These are phyloP conservation scores for Juglanconis oblonga DNA, from an alignment of 2,329 filamentous ascomycete genomes.

Conservation along the genomic window DNA sequence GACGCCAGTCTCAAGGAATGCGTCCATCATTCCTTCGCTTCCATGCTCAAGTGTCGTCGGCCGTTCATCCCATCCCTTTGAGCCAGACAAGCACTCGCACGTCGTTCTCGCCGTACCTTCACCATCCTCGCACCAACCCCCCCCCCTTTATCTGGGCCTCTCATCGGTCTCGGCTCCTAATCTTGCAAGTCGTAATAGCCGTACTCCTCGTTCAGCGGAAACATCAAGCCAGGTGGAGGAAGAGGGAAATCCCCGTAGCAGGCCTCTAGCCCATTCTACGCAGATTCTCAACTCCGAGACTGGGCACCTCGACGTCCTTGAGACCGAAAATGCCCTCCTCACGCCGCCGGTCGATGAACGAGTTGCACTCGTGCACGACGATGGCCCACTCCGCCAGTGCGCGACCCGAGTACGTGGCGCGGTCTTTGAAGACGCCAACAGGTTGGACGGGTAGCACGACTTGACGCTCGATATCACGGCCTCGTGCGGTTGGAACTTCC, in stretches of 20 bases:
- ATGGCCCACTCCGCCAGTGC: slow-evolving; percentile 77
- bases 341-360: slow-evolving; percentile 72
- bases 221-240: not conserved
- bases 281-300: slow-evolving; percentile 62
- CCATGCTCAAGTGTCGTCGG: not conserved
- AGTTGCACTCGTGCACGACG: slow-evolving; percentile 75
- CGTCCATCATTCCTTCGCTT: not conserved
- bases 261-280: slow-evolving; percentile 27
- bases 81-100: too few species aligned
- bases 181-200: not conserved
- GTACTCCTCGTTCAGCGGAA: not conserved
- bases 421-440: slow-evolving; percentile 40
- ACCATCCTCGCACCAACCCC: not conserved
- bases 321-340: slow-evolving; percentile 69
- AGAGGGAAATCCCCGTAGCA: not conserved
- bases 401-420: slow-evolving; percentile 63
- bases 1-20: not conserved
- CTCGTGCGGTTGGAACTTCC: not conserved
- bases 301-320: slow-evolving; percentile 67
- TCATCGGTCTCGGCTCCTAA: not conserved
- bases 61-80: too few species aligned
- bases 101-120: not conserved
- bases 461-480: slow-evolving; percentile 26
- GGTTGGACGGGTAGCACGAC: slow-evolving; percentile 45
- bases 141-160: too few species aligned